These are phyloP conservation scores for Neonectria punicea DNA, from an alignment of 2,329 filamentous ascomycete species.

Conservation along the genomic window DNA sequence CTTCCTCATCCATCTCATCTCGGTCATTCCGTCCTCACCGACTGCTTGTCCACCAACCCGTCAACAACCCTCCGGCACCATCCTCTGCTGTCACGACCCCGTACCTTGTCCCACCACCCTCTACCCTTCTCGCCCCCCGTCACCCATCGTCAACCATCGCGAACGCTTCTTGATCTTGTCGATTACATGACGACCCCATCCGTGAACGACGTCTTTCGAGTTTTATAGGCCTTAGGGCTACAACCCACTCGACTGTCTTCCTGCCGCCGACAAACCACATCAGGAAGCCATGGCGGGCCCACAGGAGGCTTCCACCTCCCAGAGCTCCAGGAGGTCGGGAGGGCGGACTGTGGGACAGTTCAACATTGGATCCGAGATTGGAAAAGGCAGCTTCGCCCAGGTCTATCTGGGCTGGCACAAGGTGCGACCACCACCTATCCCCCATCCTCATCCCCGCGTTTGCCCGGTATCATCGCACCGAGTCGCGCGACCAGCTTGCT, in stretches of 20 bases:
- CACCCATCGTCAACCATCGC: constrained; percentile 8
- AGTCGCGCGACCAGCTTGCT: constrained; percentile 19
- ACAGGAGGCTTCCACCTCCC: constrained; percentile 49
- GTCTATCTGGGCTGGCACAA: constrained; percentile 90
- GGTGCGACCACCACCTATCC: constrained; percentile 56
- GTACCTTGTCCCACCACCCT: constrained; percentile 26
- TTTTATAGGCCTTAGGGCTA: constrained; percentile 52
- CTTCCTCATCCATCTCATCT: constrained; percentile 28
- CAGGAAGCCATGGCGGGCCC: constrained; percentile 54
- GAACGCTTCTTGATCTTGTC: constrained; percentile 30
- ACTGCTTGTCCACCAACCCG: constrained; percentile 34
- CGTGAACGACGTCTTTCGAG: constrained; percentile 49
- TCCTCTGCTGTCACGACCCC: constrained; percentile 21
- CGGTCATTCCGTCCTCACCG: constrained; percentile 37
- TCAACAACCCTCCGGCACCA: constrained; percentile 23
- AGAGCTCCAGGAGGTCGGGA: constrained; percentile 49
- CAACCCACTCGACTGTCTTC: constrained; percentile 45
- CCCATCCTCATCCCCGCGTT: constrained; percentile 11
- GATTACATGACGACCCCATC: constrained; percentile 55
- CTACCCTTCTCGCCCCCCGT: constrained; percentile 6
- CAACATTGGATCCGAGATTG: constrained; percentile 87
- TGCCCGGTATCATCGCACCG: constrained; percentile 24
- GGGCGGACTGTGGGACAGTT: constrained; percentile 74
- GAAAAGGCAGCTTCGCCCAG: constrained; percentile 96
- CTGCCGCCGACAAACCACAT: constrained; percentile 46